Base-by-base conservation (phyloP, 345 rosid genomes). In the Boechera divaricarpa region DNA sequence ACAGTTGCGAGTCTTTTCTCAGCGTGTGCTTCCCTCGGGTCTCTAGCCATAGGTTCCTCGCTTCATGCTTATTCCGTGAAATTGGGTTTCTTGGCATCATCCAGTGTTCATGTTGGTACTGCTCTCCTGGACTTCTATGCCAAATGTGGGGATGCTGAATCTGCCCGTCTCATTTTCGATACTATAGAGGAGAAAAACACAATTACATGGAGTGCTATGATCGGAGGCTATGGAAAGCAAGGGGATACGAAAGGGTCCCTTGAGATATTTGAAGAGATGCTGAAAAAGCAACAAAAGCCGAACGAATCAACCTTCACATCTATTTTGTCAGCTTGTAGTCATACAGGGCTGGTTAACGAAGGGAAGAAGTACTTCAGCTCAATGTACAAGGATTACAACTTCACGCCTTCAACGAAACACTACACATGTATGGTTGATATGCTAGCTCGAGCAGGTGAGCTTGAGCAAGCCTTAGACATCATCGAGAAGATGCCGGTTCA, bases 141-240 rank as follows among this genome's bases (percentile, higher is more conserved):
- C 33, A 94, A 94, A 85, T 91, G 95, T 49, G 97, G 93, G 57
- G 85, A 83, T 81, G 74, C 87, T 7, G 66, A 78, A 52, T 90
- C 91, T 48, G 96, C 98, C 45, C 93, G 90, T 58, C 59, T 35
- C 11, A 76, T 89, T 67, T 88, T 92, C 59, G 80, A 86, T 63
- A 69, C 77, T 58, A 87, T 92, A 86, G 80, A 78, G 70, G 80
- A 84, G 72, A 82, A 82, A 79, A 92, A 81, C 75, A 84, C 81
- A 24, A 84, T 88, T 42, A 90, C 98, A 39, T 86, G 95, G 93
- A 92, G 97, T 74, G 93, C 97, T 35, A 88, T 90, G 88, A 90
- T 92, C 9, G 88, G 93, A 65, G 95, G 95, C 61, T 87, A 85
- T 68, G 96, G 94, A 75, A 86, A 88, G 72, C 87, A 85, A 81